These are phyloP conservation scores for Globisporangium parvum DNA, from an alignment of 352 stramenopile species.

Conservation along the genomic window DNA sequence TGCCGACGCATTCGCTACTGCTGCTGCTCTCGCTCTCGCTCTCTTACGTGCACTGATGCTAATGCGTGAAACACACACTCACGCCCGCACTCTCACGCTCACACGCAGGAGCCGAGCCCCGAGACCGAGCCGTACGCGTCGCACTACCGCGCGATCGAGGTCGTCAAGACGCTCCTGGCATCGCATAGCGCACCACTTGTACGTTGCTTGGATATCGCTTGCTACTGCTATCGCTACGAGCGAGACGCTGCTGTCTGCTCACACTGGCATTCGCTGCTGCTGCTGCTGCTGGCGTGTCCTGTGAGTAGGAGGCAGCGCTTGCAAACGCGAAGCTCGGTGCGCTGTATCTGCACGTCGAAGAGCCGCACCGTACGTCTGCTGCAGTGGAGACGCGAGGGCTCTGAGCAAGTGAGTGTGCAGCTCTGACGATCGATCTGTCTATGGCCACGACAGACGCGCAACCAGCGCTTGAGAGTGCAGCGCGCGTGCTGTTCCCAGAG, in stretches of 20 bases:
- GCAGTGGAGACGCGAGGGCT: too few relatives aligned
- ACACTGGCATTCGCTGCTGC: background rate
- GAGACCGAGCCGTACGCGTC: slow-evolving; percentile 42
- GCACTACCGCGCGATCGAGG: slow-evolving; percentile 49
- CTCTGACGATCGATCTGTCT: too few relatives aligned
- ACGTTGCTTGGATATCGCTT: background rate
- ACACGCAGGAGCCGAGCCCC: slow-evolving; percentile 30
- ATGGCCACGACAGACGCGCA: too few relatives aligned
- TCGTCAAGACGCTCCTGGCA: slow-evolving; percentile 44
- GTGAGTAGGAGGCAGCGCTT: slow-evolving; percentile 27
- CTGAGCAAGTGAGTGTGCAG: too few relatives aligned
- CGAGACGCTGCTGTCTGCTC: background rate
- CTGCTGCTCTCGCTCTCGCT: background rate
- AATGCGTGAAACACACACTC: background rate
- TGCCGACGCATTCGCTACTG: background rate
- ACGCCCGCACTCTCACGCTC: background rate
- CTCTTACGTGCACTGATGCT: slow-evolving; percentile 7
- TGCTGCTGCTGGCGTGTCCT: background rate
- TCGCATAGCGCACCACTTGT: slow-evolving; percentile 25
- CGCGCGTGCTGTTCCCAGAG: slow-evolving; percentile 30
- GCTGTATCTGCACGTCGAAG: slow-evolving; percentile 49
- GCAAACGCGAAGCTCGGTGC: slow-evolving; percentile 34
- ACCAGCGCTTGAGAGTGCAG: slow-evolving; percentile 38
- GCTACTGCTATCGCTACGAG: background rate
- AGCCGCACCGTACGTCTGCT: slow-evolving; percentile 51